Evolutionary conservation across 345 rosid species (phyloP), one percentile per base, ranked within the genome.

Genomic region (Gossypium stocksii): DNA sequence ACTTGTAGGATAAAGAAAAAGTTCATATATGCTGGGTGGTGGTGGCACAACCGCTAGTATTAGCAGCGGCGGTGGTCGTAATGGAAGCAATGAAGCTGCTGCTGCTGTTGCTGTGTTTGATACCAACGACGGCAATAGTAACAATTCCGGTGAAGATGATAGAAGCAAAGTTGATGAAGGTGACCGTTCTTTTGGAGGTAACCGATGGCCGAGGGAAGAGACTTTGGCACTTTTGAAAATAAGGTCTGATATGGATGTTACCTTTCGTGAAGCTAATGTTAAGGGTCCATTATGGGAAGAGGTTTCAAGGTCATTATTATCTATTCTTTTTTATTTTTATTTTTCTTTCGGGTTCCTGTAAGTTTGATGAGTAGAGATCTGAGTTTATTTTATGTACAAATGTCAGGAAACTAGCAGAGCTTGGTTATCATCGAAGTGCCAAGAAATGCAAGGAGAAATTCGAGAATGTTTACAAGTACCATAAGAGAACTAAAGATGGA

Each of bases 371-470:
- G 44, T 65, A 43, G 12, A 75, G 77, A 75, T 56, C 76, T 57
- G 51, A 58, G 65, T 19, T 71, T 60, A 78, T 78, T 80, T 80
- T 54, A 77, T 76, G 82, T n/a, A 71, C 17, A 49, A 51, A 66
- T 44, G n/a, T 64, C 52, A 65, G 70, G 70, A 65, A 65, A 65
- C 70, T 65, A 19, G 70, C 52, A 65, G 70, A 65, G 29, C 70
- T 65, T 12, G 70, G 70, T 11, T 65, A 43, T 44, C 29, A 65
- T 11, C 52, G 70, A 65, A 65, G 70, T 19, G 51, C 61, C 7
- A 93, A 93, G 88, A 93, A 93, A 80, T 91, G 98, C 84, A 91
- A 87, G 77, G 98, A 93, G 89, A 93, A 93, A 61, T 93, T 93
- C 79, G 98, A 93, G 86, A 93, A 93, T 73, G 91, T 93, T 23